Evolutionary conservation across 352 stramenopile genomes (phyloP).

Genomic region (Pythium sukuiense): DNA sequence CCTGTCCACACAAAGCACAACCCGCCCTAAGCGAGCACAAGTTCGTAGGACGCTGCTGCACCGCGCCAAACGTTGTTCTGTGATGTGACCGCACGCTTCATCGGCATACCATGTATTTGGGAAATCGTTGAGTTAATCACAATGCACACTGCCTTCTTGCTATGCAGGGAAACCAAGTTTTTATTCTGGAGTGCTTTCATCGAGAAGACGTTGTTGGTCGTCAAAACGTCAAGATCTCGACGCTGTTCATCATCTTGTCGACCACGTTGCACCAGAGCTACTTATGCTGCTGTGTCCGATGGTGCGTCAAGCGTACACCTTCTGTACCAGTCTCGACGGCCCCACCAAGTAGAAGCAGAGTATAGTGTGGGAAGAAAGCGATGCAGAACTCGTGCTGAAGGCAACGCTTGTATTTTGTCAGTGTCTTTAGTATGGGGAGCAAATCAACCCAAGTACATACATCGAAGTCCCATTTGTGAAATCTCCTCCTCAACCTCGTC

Average conservation of each 20-base stretch:
- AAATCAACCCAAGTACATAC: background rate
- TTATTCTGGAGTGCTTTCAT: slow-evolving; percentile 80
- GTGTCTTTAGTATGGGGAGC: slow-evolving; percentile 4
- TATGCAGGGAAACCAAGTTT: slow-evolving; percentile 83
- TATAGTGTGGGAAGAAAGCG: background rate
- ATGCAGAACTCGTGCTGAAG: background rate
- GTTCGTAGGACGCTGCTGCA: slow-evolving; percentile 86
- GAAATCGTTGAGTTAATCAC: slow-evolving; percentile 75
- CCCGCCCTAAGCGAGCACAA: slow-evolving; percentile 85
- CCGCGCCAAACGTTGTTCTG: slow-evolving; percentile 78
- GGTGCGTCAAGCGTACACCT: slow-evolving; percentile 85
- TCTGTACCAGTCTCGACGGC: slow-evolving; percentile 47
- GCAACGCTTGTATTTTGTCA: slow-evolving; percentile 4
- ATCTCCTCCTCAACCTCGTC: background rate
- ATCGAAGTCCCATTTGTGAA: background rate
- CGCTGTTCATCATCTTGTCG: slow-evolving; percentile 77
- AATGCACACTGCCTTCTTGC: slow-evolving; percentile 76
- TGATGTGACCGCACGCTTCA: slow-evolving; percentile 78
- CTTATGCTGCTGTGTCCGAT: slow-evolving; percentile 82
- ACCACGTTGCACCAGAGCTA: slow-evolving; percentile 62
- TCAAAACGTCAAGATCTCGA: slow-evolving; percentile 90
- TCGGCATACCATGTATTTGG: slow-evolving; percentile 70
- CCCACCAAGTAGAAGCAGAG: background rate
- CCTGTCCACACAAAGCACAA: slow-evolving; percentile 78
- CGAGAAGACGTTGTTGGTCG: slow-evolving; percentile 83